These are phyloP conservation scores for Ilex paraguariensis DNA, from an alignment of 305 asterid species.

Conservation along the genomic window DNA sequence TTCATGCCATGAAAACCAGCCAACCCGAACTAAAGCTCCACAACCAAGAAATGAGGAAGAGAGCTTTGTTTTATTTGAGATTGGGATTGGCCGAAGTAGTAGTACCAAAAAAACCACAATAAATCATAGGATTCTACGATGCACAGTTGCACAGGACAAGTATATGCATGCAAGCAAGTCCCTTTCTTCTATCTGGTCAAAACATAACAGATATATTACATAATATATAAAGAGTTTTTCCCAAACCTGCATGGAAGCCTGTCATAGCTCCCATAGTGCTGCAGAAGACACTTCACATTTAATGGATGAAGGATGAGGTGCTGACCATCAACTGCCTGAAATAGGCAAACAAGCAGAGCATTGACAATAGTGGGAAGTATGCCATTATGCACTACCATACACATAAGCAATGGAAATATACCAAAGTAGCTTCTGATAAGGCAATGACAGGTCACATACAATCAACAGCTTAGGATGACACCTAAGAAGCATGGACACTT, in stretches of 20 bases:
- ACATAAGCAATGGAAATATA: not conserved
- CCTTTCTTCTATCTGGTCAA: no score
- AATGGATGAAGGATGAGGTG: conserved; percentile 84
- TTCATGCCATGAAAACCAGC: no score
- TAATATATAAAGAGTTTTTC: not conserved
- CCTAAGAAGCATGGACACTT: not conserved
- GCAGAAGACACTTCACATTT: conserved; percentile 90
- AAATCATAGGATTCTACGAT: no score
- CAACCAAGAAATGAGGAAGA: no score
- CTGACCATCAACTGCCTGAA: conserved; percentile 91
- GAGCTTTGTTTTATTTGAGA: no score
- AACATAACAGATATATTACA: no score
- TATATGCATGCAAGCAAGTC: no score
- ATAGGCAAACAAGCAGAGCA: conserved; percentile 18
- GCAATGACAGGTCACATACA: not conserved
- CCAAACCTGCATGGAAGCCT: conserved; percentile 77
- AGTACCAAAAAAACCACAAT: no score
- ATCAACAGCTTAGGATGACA: not conserved
- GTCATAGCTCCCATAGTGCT: conserved; percentile 73
- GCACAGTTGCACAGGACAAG: no score
- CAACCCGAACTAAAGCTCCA: no score
- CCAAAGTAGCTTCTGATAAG: not conserved
- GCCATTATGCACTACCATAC: conserved; percentile 6
- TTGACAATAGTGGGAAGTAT: conserved; percentile 7
- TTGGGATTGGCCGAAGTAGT: no score